phyloP scores from a whole-genome alignment of 257 asterid species.

The Knoxia roxburghii region DNA sequence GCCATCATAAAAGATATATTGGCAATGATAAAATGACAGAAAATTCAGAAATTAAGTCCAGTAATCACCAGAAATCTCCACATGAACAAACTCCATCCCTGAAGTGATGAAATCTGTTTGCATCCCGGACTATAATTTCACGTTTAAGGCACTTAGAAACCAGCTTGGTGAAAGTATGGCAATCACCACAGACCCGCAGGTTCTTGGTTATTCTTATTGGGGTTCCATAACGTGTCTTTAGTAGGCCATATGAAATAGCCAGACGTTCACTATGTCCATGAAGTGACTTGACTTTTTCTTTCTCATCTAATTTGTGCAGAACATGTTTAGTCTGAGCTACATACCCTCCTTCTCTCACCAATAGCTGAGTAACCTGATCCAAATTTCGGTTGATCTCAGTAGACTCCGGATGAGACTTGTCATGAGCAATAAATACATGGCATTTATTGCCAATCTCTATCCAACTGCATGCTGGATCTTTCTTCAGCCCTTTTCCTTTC shows the following conservation, averaged over 20 bases:
- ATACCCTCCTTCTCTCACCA: conserved; percentile 57
- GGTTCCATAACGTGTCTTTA: conserved; percentile 27
- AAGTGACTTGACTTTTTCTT: conserved; percentile 52
- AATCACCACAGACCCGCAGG: conserved; percentile 73
- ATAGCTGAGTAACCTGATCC: conserved; percentile 38
- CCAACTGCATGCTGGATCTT: conserved; percentile 95
- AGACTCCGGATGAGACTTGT: conserved; percentile 56
- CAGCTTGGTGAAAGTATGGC: conserved; percentile 64
- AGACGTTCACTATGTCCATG: conserved; percentile 76
- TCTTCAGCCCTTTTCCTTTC: conserved; percentile 60
- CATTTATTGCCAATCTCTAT: conserved; percentile 51
- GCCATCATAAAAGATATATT: neutral
- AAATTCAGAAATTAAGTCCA: neutral
- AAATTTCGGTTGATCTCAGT: conserved; percentile 46
- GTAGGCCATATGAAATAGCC: conserved; percentile 71
- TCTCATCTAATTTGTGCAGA: conserved; percentile 53
- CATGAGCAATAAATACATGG: conserved; percentile 59
- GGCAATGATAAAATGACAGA: neutral
- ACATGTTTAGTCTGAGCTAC: conserved; percentile 56
- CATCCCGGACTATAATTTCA: conserved; percentile 67
- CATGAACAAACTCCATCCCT: conserved; percentile 77
- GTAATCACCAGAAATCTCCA: conserved; percentile 70
- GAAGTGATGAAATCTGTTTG: conserved; percentile 73
- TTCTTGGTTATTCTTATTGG: conserved; percentile 66
- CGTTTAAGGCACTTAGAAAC: conserved; percentile 42